These are phyloP conservation scores for Myriangium duriaei DNA, from an alignment of 2,329 filamentous ascomycete species.

Conservation along the genomic window DNA sequence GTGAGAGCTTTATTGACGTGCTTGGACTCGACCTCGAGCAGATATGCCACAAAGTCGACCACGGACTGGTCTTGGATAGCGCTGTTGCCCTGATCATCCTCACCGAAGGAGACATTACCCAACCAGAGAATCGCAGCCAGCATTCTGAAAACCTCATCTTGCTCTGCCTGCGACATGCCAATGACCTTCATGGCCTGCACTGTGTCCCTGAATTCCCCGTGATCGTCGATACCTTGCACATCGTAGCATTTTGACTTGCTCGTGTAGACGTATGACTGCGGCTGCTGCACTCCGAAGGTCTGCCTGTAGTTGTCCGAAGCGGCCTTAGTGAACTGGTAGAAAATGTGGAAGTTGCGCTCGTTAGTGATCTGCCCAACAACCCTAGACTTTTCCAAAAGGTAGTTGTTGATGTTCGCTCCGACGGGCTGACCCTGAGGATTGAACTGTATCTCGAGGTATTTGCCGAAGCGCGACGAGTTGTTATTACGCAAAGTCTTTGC, in stretches of 20 bases:
- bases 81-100: slow-evolving; percentile 83
- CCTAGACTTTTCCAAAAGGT: slow-evolving; percentile 86
- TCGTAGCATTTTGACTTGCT: slow-evolving; percentile 90
- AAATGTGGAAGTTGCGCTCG: slow-evolving; percentile 98
- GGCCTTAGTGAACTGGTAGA: slow-evolving; percentile 96
- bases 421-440: slow-evolving; percentile 83
- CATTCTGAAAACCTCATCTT: slow-evolving; percentile 95
- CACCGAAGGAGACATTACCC: slow-evolving; percentile 81
- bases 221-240: slow-evolving; percentile 86
- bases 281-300: slow-evolving; percentile 80
- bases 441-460: slow-evolving; percentile 96
- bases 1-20: slow-evolving; percentile 80
- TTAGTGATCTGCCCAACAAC: slow-evolving; percentile 91
- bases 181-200: slow-evolving; percentile 91
- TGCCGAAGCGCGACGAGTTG: slow-evolving; percentile 96
- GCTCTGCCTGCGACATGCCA: slow-evolving; percentile 73
- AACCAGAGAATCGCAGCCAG: slow-evolving; percentile 84
- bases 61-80: slow-evolving; percentile 79
- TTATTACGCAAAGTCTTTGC: slow-evolving; percentile 97
- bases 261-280: slow-evolving; percentile 86
- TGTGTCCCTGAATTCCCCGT: slow-evolving; percentile 79
- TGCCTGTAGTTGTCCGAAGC: slow-evolving; percentile 79
- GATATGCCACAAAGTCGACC: slow-evolving; percentile 85
- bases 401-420: slow-evolving; percentile 96
- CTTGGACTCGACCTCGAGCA: slow-evolving; percentile 73